Evolutionary conservation across 441 rosid genomes (phyloP).

Genomic region (Daphne laureola): DNA sequence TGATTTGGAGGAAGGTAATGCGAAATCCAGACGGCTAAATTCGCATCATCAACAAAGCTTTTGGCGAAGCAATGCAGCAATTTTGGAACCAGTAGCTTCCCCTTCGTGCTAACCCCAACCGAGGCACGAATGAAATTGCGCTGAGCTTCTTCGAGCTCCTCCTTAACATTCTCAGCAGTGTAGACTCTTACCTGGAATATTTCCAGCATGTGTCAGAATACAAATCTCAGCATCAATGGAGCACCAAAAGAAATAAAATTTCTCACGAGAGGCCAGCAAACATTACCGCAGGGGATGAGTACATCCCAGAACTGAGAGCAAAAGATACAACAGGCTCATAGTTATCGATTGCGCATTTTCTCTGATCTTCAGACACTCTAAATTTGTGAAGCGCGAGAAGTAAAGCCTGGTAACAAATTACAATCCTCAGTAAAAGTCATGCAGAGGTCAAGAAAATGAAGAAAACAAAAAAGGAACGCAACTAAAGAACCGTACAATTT

Average conservation of each 20-base stretch:
- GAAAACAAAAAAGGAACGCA: slow-evolving; percentile 1
- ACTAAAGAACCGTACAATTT: slow-evolving; percentile 39
- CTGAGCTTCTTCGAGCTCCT: slow-evolving; percentile 82
- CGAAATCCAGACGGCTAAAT: slow-evolving; percentile 78
- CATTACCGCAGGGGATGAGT: slow-evolving; percentile 81
- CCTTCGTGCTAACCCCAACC: slow-evolving; percentile 77
- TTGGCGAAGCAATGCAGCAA: slow-evolving; percentile 73
- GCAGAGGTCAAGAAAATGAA: slow-evolving; percentile 8
- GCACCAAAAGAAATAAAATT: neutral
- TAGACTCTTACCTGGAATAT: slow-evolving; percentile 69
- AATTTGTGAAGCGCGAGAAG: slow-evolving; percentile 81
- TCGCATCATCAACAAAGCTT: slow-evolving; percentile 59
- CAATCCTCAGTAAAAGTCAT: slow-evolving; percentile 6
- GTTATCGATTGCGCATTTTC: slow-evolving; percentile 42
- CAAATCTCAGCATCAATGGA: neutral
- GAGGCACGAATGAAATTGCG: slow-evolving; percentile 69
- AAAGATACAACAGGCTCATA: slow-evolving; percentile 65
- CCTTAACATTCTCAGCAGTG: slow-evolving; percentile 53
- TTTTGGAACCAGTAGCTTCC: slow-evolving; percentile 76
- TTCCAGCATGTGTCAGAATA: neutral
- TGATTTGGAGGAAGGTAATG: slow-evolving; percentile 68
- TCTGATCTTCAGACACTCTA: slow-evolving; percentile 68
- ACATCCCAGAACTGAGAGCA: slow-evolving; percentile 83
- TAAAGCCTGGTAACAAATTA: slow-evolving; percentile 46
- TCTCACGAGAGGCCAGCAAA: neutral